Conservation (phyloP, 2,329 filamentous ascomycete genomes). For the Penicillium sclerotigenum region DNA sequence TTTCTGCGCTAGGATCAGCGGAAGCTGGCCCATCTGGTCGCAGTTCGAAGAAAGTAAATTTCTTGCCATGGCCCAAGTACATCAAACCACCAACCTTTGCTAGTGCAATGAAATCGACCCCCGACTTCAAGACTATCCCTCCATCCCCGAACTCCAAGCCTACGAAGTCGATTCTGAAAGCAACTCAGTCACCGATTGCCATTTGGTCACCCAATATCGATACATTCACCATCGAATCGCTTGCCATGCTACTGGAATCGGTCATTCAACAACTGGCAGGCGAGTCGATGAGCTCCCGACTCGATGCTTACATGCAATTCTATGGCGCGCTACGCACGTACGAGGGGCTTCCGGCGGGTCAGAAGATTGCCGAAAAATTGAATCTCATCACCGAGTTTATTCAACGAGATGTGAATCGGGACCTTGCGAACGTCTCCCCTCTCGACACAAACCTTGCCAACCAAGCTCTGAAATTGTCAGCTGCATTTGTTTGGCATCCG, state of each 20-base stretch:
- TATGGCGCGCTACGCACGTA: slow-evolving; percentile 74
- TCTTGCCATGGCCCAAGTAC: slow-evolving; percentile 58
- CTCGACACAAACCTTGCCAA: slow-evolving; percentile 68
- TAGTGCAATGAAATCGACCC: slow-evolving; percentile 35
- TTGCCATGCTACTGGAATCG: slow-evolving; percentile 80
- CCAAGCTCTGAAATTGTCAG: slow-evolving; percentile 73
- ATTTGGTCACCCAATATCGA: slow-evolving; percentile 45
- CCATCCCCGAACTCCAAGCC: slow-evolving; percentile 53
- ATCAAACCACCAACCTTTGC: slow-evolving; percentile 46
- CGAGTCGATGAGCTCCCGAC: slow-evolving; percentile 65
- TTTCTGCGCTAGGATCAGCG: slow-evolving; percentile 38
- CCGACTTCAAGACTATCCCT: slow-evolving; percentile 47
- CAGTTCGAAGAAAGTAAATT: slow-evolving; percentile 59
- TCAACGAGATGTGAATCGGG: slow-evolving; percentile 70
- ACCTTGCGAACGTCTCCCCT: slow-evolving; percentile 52
- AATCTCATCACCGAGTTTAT: slow-evolving; percentile 76
- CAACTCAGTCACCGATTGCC: slow-evolving; percentile 44
- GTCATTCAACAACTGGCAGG: slow-evolving; percentile 77
- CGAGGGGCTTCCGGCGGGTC: slow-evolving; percentile 72
- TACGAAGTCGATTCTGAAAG: slow-evolving; percentile 79
- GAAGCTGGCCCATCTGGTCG: slow-evolving; percentile 36
- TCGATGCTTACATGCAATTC: slow-evolving; percentile 85
- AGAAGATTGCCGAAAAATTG: slow-evolving; percentile 73
- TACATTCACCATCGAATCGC: slow-evolving; percentile 54
- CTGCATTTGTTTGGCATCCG: slow-evolving; percentile 71